These are phyloP conservation scores for Solanum verrucosum DNA, from an alignment of 257 asterid species.

Conservation along the genomic window DNA sequence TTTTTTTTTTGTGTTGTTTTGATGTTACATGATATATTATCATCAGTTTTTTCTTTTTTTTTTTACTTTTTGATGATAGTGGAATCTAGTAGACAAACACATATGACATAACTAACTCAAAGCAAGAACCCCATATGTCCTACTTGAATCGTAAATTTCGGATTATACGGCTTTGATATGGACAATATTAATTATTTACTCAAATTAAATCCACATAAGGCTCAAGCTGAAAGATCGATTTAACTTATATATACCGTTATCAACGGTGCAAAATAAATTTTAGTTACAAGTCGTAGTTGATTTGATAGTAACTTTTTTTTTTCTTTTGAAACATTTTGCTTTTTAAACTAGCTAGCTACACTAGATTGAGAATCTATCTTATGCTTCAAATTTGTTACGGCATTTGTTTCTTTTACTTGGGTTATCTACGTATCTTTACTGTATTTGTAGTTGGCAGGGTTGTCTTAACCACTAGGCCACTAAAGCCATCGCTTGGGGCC, in stretches of 20 bases:
- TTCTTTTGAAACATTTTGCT: neutral
- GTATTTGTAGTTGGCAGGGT: neutral
- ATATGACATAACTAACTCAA: neutral
- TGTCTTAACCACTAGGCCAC: no score
- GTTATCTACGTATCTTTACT: no score
- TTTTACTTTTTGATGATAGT: neutral
- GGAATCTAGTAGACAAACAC: constrained; percentile 12
- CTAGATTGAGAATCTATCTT: neutral
- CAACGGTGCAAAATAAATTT: neutral
- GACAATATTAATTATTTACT: neutral
- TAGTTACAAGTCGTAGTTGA: neutral
- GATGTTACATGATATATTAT: neutral
- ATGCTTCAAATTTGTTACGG: neutral
- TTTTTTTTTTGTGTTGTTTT: neutral
- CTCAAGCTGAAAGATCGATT: neutral
- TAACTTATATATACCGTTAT: neutral
- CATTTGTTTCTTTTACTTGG: neutral
- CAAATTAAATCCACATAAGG: neutral
- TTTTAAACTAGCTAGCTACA: no score
- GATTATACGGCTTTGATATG: constrained; percentile 12
- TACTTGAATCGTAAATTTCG: neutral
- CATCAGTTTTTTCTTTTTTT: neutral
- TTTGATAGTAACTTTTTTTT: neutral
- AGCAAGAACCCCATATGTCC: neutral
- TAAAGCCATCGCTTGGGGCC: no score